These are phyloP conservation scores for Trichoderma sp. DNA, from an alignment of 2,329 filamentous ascomycete species.

Conservation along the genomic window DNA sequence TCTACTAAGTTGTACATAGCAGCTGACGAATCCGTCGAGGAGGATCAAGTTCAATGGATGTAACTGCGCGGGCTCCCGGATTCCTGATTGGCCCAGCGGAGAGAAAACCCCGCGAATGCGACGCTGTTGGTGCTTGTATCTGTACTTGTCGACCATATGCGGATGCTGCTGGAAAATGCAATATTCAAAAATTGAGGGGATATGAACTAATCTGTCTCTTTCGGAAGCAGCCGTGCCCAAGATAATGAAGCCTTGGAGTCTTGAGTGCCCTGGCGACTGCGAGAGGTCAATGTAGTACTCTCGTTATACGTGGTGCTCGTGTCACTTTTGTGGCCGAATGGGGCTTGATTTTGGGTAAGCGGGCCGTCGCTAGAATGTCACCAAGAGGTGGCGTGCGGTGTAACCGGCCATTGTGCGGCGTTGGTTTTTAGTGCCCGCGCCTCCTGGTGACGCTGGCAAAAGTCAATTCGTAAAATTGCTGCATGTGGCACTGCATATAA, in stretches of 20 bases:
- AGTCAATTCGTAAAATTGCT: not conserved
- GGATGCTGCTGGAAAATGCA: not conserved
- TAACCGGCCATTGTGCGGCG: not conserved
- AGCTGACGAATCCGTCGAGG: not conserved
- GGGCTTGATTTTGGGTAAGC: not conserved
- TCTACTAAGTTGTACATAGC: not conserved
- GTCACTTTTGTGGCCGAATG: not conserved
- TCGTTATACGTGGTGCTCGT: not conserved
- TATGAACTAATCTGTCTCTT: not conserved
- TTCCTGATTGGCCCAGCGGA: not conserved
- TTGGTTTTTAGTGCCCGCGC: not conserved
- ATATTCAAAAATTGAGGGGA: no score
- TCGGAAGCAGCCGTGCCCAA: not conserved
- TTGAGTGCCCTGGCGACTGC: not conserved
- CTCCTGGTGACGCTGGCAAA: not conserved
- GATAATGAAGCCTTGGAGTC: not conserved
- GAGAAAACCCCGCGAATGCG: not conserved
- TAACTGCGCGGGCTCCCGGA: not conserved
- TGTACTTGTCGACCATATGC: not conserved
- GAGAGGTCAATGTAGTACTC: not conserved
- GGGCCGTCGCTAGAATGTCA: slow-evolving; percentile 3
- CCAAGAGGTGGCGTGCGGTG: not conserved
- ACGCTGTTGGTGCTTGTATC: not conserved
- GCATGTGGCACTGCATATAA: not conserved
- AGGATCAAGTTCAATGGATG: not conserved